Evolutionary conservation across 345 rosid genomes (phyloP).

Genomic region (Salix koriyanagi): DNA sequence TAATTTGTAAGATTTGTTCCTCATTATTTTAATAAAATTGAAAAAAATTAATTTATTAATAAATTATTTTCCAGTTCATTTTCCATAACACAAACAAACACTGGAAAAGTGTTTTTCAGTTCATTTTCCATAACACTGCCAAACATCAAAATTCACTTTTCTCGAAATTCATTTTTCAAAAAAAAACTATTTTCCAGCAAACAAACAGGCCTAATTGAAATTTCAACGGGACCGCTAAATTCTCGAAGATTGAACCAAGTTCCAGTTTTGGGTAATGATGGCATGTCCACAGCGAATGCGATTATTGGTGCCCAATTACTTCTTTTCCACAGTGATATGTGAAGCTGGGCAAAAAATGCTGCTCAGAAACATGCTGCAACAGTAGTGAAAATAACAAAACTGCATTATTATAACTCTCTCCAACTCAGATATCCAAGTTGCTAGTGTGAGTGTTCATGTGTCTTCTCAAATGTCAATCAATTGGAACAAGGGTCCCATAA

Average conservation of each 20-base stretch:
- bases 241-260: background rate
- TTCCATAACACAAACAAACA: too few relatives aligned
- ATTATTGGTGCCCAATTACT: background rate
- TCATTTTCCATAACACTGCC: too few relatives aligned
- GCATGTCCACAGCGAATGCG: background rate
- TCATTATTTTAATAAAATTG: too few relatives aligned
- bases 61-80: too few relatives aligned
- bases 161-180: too few relatives aligned
- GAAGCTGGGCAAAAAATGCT: too few relatives aligned
- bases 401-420: background rate
- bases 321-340: background rate
- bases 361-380: background rate
- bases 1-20: too few relatives aligned
- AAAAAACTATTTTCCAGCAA: too few relatives aligned
- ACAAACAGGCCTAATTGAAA: too few relatives aligned
- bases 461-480: slow-evolving; percentile 4
- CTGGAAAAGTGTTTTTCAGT: too few relatives aligned
- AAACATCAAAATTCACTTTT: too few relatives aligned
- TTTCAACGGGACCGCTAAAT: background rate
- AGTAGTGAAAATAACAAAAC: background rate
- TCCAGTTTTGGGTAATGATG: background rate
- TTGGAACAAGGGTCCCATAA: background rate
- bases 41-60: too few relatives aligned
- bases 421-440: slow-evolving; percentile 1
- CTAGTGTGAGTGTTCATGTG: background rate